A percentile compares a stretch with the other conserved stretches of the same genome.
These are phyloP conservation scores for Suillus clintonianus DNA, from an alignment of 768 basidiomycete genomes.

Conservation along the genomic window DNA sequence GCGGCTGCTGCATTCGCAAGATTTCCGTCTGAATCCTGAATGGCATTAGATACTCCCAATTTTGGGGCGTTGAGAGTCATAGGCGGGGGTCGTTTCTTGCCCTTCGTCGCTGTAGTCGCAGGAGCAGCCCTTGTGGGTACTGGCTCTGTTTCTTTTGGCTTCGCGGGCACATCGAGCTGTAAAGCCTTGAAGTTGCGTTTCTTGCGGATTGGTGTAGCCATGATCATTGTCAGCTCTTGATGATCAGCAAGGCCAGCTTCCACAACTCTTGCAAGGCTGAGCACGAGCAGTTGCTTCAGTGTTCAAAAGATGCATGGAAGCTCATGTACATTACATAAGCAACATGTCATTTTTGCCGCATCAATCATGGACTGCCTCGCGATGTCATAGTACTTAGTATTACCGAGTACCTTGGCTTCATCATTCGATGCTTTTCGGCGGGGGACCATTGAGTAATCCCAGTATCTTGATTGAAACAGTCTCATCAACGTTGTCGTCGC, in stretches of 20 bases:
- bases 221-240: conserved; percentile 19
- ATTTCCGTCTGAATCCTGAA: conserved; percentile 38
- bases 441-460: background rate
- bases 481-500: background rate
- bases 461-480: background rate
- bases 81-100: conserved; percentile 79
- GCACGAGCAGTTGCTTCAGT: background rate
- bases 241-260: conserved; percentile 5
- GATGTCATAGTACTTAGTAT: background rate
- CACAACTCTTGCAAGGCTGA: background rate
- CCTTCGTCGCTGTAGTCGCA: conserved; percentile 37
- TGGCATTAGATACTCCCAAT: conserved; percentile 41
- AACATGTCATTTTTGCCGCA: too few relatives aligned
- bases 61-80: conserved; percentile 79
- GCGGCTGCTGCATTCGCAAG: conserved; percentile 49
- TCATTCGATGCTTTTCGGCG: background rate
- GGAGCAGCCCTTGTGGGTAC: conserved; percentile 53
- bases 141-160: conserved; percentile 42
- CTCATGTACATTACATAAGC: background rate
- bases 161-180: conserved; percentile 61
- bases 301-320: background rate
- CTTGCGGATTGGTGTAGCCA: conserved; percentile 74
- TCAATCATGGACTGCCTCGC: background rate
- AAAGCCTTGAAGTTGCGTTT: conserved; percentile 92
- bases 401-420: background rate